Evolutionary conservation across 2,329 filamentous ascomycete species (phyloP).

Genomic region (Simplicillium sp.): DNA sequence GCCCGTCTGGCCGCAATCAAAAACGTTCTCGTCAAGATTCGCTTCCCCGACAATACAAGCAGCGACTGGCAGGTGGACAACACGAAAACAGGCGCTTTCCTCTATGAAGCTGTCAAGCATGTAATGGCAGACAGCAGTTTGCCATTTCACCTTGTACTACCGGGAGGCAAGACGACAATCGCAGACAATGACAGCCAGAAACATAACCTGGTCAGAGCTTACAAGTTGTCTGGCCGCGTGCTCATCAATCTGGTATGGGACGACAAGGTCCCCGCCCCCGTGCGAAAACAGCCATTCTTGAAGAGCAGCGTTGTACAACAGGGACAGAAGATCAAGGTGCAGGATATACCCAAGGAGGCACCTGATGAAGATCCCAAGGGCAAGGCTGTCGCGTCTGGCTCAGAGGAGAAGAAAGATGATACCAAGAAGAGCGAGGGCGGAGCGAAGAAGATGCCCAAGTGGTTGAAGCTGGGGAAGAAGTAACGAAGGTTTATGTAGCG

Average conservation of each 20-base stretch:
- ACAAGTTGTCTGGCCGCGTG: constrained; percentile 62
- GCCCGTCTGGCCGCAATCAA: constrained; percentile 57
- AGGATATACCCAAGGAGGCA: constrained; percentile 37
- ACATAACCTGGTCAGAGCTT: constrained; percentile 58
- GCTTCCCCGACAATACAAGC: constrained; percentile 79
- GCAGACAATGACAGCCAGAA: constrained; percentile 33
- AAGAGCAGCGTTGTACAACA: constrained; percentile 46
- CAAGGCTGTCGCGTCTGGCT: constrained; percentile 11
- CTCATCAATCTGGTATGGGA: constrained; percentile 72
- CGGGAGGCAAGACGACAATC: constrained; percentile 41
- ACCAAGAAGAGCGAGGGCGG: constrained; percentile 26
- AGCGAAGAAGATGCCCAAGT: constrained; percentile 52
- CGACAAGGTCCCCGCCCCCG: constrained; percentile 45
- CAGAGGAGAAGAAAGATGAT: constrained; percentile 15
- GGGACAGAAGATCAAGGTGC: constrained; percentile 59
- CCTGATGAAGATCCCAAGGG: constrained; percentile 28
- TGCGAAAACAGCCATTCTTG: constrained; percentile 48
- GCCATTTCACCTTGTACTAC: constrained; percentile 63
- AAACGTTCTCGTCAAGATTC: constrained; percentile 66
- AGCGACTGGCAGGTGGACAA: constrained; percentile 64
- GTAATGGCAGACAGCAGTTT: constrained; percentile 58
- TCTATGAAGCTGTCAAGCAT: constrained; percentile 66
- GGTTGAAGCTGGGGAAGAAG: constrained; percentile 68
- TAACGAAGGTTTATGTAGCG: constrained; percentile 17
- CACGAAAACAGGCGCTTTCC: constrained; percentile 55